Evolutionary conservation across 305 asterid species (phyloP).

Genomic region (Caryopteris hybrid): DNA sequence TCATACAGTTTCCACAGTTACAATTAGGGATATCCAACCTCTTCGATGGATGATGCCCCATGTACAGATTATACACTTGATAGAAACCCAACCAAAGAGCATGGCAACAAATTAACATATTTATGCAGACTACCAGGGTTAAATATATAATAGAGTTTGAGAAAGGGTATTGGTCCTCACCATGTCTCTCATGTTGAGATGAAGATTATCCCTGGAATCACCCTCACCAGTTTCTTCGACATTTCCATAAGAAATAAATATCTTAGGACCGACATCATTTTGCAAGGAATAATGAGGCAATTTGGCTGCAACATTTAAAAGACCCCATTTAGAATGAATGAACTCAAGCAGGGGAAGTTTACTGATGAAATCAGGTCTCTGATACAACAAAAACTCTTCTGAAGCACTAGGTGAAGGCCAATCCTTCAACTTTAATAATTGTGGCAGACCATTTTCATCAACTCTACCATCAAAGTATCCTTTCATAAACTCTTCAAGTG

Average conservation of each 20-base stretch:
- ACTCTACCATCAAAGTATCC: slow-evolving; percentile 85
- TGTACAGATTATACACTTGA: neutral
- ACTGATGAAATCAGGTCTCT: slow-evolving; percentile 88
- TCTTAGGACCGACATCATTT: slow-evolving; percentile 96
- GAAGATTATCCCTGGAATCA: slow-evolving; percentile 74
- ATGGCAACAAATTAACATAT: neutral
- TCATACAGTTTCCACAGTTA: neutral
- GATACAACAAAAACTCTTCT: slow-evolving; percentile 88
- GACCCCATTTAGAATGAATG: slow-evolving; percentile 98
- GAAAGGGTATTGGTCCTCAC: slow-evolving; percentile 36
- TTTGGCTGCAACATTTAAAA: slow-evolving; percentile 93
- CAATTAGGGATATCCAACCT: neutral
- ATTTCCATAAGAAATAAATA: slow-evolving; percentile 74
- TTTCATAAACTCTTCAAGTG: slow-evolving; percentile 73
- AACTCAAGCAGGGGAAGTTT: slow-evolving; percentile 92
- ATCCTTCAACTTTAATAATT: slow-evolving; percentile 83
- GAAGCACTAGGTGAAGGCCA: slow-evolving; percentile 97
- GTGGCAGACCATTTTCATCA: slow-evolving; percentile 60
- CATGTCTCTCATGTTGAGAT: slow-evolving; percentile 85
- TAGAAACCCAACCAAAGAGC: neutral
- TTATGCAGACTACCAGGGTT: neutral
- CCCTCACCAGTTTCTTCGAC: slow-evolving; percentile 61
- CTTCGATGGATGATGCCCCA: neutral
- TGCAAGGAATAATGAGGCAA: slow-evolving; percentile 97
- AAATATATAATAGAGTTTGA: neutral